A percentile compares a stretch with the other conserved stretches of the same genome.
Evolutionary conservation across 805 yeast species (phyloP).

Genomic region (Millerozyma miso): DNA sequence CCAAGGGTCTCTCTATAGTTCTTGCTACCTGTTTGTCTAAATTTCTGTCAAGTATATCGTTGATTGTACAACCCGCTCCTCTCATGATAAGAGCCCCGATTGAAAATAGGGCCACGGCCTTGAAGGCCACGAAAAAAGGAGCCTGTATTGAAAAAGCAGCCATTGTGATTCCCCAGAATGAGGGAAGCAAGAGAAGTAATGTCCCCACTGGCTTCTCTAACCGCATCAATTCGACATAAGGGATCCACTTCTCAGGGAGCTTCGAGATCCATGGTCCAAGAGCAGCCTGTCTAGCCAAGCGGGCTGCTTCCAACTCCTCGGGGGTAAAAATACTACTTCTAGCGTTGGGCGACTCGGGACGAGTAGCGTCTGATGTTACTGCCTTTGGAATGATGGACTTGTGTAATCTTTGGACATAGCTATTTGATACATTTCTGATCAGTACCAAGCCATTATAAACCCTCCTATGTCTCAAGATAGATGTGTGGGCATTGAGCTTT

Average conservation of each 20-base stretch:
- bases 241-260: slow-evolving; percentile 72
- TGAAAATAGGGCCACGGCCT: slow-evolving; percentile 67
- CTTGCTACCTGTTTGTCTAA: slow-evolving; percentile 83
- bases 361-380: neutral
- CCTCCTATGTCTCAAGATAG: neutral
- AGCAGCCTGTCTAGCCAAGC: slow-evolving; percentile 43
- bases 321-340: slow-evolving; percentile 18
- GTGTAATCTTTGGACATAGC: neutral
- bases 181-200: slow-evolving; percentile 74
- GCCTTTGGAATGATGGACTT: neutral
- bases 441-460: neutral
- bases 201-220: slow-evolving; percentile 97
- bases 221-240: slow-evolving; percentile 89
- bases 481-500: neutral
- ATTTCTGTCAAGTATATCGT: slow-evolving; percentile 81
- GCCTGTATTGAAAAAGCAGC: slow-evolving; percentile 77
- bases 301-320: slow-evolving; percentile 48
- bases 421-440: neutral
- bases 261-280: slow-evolving; percentile 44
- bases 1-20: slow-evolving; percentile 88
- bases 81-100: slow-evolving; percentile 89
- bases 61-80: slow-evolving; percentile 96
- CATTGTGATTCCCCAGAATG: slow-evolving; percentile 90
- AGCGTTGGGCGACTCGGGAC: neutral
- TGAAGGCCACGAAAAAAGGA: slow-evolving; percentile 56